Percentiles rank a stretch among this genome's conserved stretches.
These are phyloP conservation scores for Pseudocohnilembus persalinus DNA, from an alignment of 169 alveolate genomes.

Conservation along the genomic window DNA sequence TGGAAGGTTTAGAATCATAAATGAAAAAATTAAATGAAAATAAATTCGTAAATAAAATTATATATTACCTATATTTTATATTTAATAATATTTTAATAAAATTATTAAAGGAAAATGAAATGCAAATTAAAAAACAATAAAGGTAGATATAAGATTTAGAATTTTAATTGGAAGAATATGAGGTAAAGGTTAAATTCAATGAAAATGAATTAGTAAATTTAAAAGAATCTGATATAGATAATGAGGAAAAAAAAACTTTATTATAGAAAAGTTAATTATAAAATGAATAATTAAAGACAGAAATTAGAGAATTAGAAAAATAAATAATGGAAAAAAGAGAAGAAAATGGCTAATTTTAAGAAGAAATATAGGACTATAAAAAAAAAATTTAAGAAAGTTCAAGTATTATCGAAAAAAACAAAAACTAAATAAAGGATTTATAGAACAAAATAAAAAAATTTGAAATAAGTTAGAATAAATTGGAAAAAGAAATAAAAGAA, in stretches of 20 bases:
- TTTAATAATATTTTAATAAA: too few relatives aligned
- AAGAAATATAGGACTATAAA: background rate
- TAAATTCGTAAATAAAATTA: too few relatives aligned
- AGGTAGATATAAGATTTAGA: background rate
- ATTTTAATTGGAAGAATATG: background rate
- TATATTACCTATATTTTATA: too few relatives aligned
- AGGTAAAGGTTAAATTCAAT: too few relatives aligned
- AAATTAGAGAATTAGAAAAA: too few relatives aligned
- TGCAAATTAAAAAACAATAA: background rate
- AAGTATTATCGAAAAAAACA: background rate
- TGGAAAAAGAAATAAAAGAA: too few relatives aligned
- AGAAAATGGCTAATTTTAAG: background rate
- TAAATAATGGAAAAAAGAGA: background rate
- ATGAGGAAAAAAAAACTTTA: background rate
- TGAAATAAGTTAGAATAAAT: too few relatives aligned
- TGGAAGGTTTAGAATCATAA: background rate
- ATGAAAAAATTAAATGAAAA: background rate
- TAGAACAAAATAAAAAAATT: too few relatives aligned
- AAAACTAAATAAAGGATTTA: too few relatives aligned
- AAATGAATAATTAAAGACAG: background rate
- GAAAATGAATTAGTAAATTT: background rate
- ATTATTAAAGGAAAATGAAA: background rate
- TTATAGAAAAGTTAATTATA: too few relatives aligned
- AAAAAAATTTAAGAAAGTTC: too few relatives aligned
- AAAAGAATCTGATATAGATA: background rate